Base-by-base conservation (phyloP, 2,329 filamentous ascomycete species). In the Colletotrichum phormii region DNA sequence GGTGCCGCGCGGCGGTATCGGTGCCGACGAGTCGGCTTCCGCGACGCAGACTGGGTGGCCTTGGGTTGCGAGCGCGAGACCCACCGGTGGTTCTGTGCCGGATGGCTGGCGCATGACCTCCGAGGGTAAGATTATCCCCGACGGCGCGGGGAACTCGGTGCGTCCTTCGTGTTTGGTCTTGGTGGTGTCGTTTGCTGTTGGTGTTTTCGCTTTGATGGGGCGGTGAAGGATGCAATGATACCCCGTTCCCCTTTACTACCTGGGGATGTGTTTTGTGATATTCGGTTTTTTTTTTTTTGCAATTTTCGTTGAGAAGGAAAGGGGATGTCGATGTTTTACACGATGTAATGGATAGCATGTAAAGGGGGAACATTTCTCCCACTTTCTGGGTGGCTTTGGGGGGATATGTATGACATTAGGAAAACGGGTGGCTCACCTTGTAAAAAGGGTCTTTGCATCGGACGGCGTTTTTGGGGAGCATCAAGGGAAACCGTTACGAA, bases 81-180 rank as follows among this genome's bases (percentile, higher is more conserved):
- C 86, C 15, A 86, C 89, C 13, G 84, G 85, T 35, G 84, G 88
- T 5, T 82, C 86, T 75, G 90, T 97, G 72, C 95, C 95, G 53
- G 90, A 88, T 78, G 94, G 94, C 72, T 98, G 94, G 94, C 89
- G 91, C 74, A 94, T 97, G 83, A 94, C 92, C 63, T 87, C 91
- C 74, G 89, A 91, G 77, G 94, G 94, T 80, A 96, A 95, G 86
- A 91, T 97, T 78, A 87, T 95, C 79, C 93, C 93, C 79, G 90
- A 88, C 83, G 61, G 61, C 12, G 90, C 90, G 84, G 90, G 90
- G 79, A 87, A 88, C 15, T 70, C 75, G 7, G 62, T 77, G 18
- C 68, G 74, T 8, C 75, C 77, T 31, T 75, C 78, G 67, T 55
- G 77, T 59, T 53, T 79, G 37, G 72, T 78, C 58, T 62, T 80